A percentile compares a stretch with the other conserved stretches of the same genome.
Evolutionary conservation across 306 rosid genomes (phyloP).

Genomic region (Rosa persica): DNA sequence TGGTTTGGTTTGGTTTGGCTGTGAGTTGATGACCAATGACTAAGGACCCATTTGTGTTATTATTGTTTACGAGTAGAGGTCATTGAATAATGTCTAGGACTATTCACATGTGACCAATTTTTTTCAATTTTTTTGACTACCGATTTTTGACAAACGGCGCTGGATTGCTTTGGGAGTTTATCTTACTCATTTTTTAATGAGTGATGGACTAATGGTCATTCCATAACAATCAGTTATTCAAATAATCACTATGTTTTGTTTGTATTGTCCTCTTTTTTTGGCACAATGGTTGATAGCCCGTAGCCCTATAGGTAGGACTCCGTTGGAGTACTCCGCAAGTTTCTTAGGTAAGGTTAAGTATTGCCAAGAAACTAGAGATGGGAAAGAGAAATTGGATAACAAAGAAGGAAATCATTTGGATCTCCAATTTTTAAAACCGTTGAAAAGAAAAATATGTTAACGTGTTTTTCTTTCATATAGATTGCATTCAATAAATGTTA

Average conservation of each 20-base stretch:
- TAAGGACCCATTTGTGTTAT: not conserved
- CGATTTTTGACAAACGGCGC: slow-evolving; percentile 7
- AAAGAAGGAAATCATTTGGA: not conserved
- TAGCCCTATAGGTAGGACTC: not conserved
- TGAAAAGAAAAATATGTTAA: no score
- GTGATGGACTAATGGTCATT: not conserved
- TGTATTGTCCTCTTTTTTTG: not conserved
- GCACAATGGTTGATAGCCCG: not conserved
- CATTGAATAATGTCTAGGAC: not conserved
- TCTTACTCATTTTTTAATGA: no score
- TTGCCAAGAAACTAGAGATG: not conserved
- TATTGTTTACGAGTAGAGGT: not conserved
- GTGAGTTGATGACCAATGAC: slow-evolving; percentile 38
- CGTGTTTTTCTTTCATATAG: no score
- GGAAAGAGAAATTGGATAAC: not conserved
- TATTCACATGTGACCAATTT: not conserved
- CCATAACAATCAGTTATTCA: not conserved
- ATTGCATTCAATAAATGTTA: no score
- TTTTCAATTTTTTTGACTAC: slow-evolving; percentile 7
- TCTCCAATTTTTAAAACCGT: not conserved
- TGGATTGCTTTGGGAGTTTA: not conserved
- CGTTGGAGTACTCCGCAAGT: not conserved
- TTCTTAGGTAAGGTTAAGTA: not conserved
- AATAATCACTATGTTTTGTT: not conserved
- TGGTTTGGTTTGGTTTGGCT: slow-evolving; percentile 27